These are phyloP conservation scores for Vigna mungo DNA, from an alignment of 306 rosid genomes.

Conservation along the genomic window DNA sequence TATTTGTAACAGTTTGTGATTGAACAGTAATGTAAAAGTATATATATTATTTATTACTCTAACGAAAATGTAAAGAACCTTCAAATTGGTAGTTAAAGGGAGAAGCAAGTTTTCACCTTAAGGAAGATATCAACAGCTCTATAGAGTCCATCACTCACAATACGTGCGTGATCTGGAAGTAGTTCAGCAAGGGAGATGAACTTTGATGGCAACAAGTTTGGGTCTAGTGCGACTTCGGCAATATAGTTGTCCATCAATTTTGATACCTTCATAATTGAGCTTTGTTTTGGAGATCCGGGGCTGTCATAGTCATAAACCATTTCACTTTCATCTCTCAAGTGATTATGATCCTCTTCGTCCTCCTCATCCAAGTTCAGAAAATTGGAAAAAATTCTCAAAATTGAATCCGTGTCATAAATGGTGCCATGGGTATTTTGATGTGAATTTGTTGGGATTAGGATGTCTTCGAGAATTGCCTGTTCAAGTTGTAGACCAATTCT, in stretches of 20 bases:
- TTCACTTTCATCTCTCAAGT: slow-evolving; percentile 78
- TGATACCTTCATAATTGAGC: slow-evolving; percentile 91
- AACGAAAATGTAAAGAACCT: neutral
- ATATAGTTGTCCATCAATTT: slow-evolving; percentile 85
- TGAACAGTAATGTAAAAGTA: no score
- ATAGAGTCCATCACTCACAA: slow-evolving; percentile 86
- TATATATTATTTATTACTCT: no score
- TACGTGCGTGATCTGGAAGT: slow-evolving; percentile 95
- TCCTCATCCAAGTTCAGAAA: slow-evolving; percentile 92
- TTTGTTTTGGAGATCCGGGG: slow-evolving; percentile 96
- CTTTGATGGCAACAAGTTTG: slow-evolving; percentile 77
- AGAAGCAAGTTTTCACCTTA: slow-evolving; percentile 62
- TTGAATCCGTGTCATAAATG: slow-evolving; percentile 81
- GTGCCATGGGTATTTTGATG: slow-evolving; percentile 66
- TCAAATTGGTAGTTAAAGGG: slow-evolving; percentile 8
- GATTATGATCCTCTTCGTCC: slow-evolving; percentile 72
- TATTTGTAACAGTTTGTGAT: no score
- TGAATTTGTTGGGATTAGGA: slow-evolving; percentile 77
- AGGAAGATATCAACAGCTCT: slow-evolving; percentile 95
- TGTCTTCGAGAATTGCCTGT: slow-evolving; percentile 97
- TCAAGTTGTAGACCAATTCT: slow-evolving; percentile 92
- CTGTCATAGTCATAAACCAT: slow-evolving; percentile 89
- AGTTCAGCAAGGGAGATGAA: slow-evolving; percentile 84
- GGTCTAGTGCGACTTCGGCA: slow-evolving; percentile 90
- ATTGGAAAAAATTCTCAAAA: slow-evolving; percentile 82